Base-by-base conservation (phyloP, 73 alveolate genomes). In the Symbiodinium natans region DNA sequence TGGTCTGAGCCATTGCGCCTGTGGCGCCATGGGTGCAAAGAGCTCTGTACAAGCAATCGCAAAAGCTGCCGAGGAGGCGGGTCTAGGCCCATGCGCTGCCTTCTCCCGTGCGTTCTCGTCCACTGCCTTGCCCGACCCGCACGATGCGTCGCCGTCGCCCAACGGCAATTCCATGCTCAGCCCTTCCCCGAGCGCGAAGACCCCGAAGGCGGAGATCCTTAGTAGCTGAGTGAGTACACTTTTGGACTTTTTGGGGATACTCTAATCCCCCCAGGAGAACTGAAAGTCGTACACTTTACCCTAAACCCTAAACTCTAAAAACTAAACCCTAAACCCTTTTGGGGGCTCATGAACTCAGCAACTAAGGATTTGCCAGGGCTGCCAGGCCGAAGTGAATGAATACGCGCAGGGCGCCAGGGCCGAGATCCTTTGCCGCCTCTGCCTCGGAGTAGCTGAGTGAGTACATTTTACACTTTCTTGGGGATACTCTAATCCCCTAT, bases 351-450 rank as follows among this genome's bases (percentile, higher is more conserved):
- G 59, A 46, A 46, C 59, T 6, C 59, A 6, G 59, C 59, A 63
- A 34, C 36, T 63, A 7, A 34, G 25, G 31, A 63, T 63, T 11
- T 63, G 77, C 77, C 77, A 63, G 34, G 77, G 77, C 77, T 63
- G 77, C 77, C 77, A 63, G 77, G 77, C 77, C 77, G 25, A 63
- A 25, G 77, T 63, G 36, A 31, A 63, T 5, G 77, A 63, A 34
- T 63, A 63, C 31, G 77, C 77, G 40, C 77, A 63, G 77, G 77
- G 77, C 25, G 77, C 77, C 31, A 63, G 77, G 34, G 77, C 77
- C 10, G 77, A 63, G 77, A 63, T 63, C 77, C 77, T 63, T 63
- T 63, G 77, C 77, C 77, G 77, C 77, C 77, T 63, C 25, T 63
- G 77, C 77, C 77, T 63, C 31, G n/a, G n/a, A n/a, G n/a, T n/a